phyloP scores from a whole-genome alignment of 306 rosid genomes.

The Pyrus pyrifolia region DNA sequence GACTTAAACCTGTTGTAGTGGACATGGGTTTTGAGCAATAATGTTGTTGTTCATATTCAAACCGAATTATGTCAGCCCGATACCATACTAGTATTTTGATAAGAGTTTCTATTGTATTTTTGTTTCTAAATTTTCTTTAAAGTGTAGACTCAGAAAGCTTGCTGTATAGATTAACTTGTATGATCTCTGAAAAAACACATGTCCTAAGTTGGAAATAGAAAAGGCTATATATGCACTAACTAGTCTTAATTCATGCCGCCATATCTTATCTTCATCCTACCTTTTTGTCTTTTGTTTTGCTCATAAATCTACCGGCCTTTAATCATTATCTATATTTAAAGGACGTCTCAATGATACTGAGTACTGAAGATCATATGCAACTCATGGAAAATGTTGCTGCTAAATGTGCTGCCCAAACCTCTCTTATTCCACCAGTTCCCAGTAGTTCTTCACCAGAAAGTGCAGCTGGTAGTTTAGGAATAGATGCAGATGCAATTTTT shows the following conservation, averaged over 20 bases:
- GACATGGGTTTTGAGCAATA: background rate
- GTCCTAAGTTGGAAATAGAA: background rate
- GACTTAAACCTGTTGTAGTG: background rate
- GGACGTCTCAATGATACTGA: conserved; percentile 76
- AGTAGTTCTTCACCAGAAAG: conserved; percentile 31
- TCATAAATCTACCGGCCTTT: background rate
- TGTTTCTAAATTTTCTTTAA: background rate
- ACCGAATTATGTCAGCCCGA: background rate
- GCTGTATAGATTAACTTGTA: background rate
- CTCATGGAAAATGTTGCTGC: conserved; percentile 64
- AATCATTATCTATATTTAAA: conserved; percentile 14
- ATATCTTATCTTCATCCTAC: background rate
- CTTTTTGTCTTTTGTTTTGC: background rate
- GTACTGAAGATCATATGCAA: conserved; percentile 77
- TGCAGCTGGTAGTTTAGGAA: conserved; percentile 33
- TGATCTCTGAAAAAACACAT: background rate
- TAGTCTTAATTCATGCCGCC: conserved; percentile 8
- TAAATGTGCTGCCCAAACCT: conserved; percentile 59
- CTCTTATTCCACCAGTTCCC: conserved; percentile 66
- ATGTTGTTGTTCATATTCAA: background rate
- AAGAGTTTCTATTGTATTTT: background rate
- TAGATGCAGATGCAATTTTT: conserved; percentile 29
- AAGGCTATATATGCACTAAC: background rate
- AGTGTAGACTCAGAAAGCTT: background rate
- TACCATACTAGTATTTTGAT: background rate